Base-by-base conservation (phyloP, 1,284 basidiomycete genomes). In the Exsudoporus floridanus region DNA sequence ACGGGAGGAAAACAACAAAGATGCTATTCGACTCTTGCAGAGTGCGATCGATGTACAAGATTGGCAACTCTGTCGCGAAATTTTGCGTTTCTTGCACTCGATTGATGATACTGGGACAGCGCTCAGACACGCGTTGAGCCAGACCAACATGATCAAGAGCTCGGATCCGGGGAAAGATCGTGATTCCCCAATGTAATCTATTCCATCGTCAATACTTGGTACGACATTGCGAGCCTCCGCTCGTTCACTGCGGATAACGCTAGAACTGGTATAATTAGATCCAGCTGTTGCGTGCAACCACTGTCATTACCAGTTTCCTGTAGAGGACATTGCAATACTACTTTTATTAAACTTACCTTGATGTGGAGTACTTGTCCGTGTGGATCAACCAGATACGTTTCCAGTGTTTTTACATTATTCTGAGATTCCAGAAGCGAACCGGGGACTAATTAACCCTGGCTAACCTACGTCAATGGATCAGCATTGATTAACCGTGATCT, bases 81-180 rank as follows among this genome's bases (percentile, higher is more conserved):
- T 98, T 13, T 72, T 97, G 19, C 82, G 95, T n/a, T 98, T 98
- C 73, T 72, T 97, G 45, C 90, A 88, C 64, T 94, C 90, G 2
- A 89, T 95, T 41, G 94, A 97, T 67, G 91, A 94, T 39, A 84
- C 83, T 0, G 96, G 94, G 7, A 66, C 70, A 10, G 88, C 88
- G 1, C 76, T 98, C 42, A 77, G 77, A 49, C 74, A 78, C 55
- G 88, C 86, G 2, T 67, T 89, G 41, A 71, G 72, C 10, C 71
- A 77, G 59, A 74, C 74, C 10, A 60, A 61, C 38, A 51, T 75
- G 46, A 59, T 46, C 6, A 53, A 55, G 31, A 19, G 44, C 21
- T 53, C 37, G 16, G 49, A 51, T 3, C 36, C 33, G 9, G 50
- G 25, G 16, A 23, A 40, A n/a, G 41, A 31, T 19, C 30, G 12